These are phyloP conservation scores for Sinapis alba DNA, from an alignment of 441 rosid genomes.

Conservation along the genomic window DNA sequence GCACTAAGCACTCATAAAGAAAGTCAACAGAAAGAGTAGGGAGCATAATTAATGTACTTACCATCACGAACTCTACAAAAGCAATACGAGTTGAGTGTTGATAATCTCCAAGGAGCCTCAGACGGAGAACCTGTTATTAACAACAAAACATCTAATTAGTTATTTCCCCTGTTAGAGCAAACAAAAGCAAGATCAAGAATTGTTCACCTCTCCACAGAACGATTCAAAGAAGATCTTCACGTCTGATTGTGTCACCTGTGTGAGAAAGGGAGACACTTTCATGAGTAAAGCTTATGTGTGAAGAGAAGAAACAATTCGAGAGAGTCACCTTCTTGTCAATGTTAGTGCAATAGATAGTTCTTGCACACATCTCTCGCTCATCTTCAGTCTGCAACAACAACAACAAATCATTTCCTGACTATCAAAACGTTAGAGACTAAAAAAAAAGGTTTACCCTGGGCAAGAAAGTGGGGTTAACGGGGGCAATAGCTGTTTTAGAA, in stretches of 20 bases:
- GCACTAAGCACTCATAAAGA: not conserved
- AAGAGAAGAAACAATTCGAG: slow-evolving; percentile 11
- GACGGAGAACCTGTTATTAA: slow-evolving; percentile 62
- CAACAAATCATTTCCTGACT: not conserved
- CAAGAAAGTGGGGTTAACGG: slow-evolving; percentile 89
- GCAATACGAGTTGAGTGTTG: slow-evolving; percentile 89
- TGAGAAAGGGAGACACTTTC: slow-evolving; percentile 42
- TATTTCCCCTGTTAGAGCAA: not conserved
- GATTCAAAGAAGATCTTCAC: slow-evolving; percentile 78
- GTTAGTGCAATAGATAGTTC: slow-evolving; percentile 86
- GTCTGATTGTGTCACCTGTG: slow-evolving; percentile 81
- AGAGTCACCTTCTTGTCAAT: slow-evolving; percentile 78
- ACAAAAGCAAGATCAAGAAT: slow-evolving; percentile 3
- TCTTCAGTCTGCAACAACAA: slow-evolving; percentile 58
- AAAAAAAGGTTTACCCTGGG: slow-evolving; percentile 62
- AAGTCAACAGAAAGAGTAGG: not conserved
- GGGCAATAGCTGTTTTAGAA: slow-evolving; percentile 91
- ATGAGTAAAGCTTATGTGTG: slow-evolving; percentile 50
- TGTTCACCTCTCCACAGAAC: slow-evolving; percentile 79
- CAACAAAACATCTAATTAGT: slow-evolving; percentile 2
- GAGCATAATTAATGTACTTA: slow-evolving; percentile 30
- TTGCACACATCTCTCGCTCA: slow-evolving; percentile 89
- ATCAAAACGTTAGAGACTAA: not conserved
- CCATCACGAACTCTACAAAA: slow-evolving; percentile 83
- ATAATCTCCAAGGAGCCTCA: slow-evolving; percentile 90